Conservation (phyloP, 768 basidiomycete species). For the Phaeotremella fagi region DNA sequence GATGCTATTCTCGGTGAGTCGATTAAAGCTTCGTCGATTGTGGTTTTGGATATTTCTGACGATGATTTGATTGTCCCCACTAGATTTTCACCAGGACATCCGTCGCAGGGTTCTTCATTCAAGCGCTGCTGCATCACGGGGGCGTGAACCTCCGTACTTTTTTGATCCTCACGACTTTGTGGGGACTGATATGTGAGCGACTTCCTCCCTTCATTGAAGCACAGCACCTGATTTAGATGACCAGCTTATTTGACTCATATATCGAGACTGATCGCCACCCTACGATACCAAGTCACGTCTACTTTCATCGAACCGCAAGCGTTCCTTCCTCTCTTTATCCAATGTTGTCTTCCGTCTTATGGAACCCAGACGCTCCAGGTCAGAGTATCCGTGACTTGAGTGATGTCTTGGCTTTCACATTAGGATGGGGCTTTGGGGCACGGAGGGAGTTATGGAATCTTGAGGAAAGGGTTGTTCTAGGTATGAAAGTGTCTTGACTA, state of each 20-base stretch:
- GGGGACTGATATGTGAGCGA: too few species aligned
- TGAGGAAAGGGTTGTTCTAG: conserved; percentile 32
- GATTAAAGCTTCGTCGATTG: too few species aligned
- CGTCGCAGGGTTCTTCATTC: too few species aligned
- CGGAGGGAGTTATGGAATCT: conserved; percentile 25
- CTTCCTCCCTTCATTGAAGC: too few species aligned
- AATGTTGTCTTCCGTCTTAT: conserved; percentile 19
- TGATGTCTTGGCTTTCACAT: conserved; percentile 29
- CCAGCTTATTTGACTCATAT: conserved; percentile 12
- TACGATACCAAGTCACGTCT: conserved; percentile 13
- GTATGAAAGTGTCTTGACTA: conserved; percentile 1
- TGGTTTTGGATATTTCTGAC: too few species aligned
- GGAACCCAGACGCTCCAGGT: conserved; percentile 11
- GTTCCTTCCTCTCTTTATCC: conserved; percentile 12
- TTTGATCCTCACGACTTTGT: too few species aligned
- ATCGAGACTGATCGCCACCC: conserved; percentile 11
- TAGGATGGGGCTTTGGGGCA: conserved; percentile 17
- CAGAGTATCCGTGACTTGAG: conserved; percentile 17
- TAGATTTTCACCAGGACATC: neutral
- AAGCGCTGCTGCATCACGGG: too few species aligned
- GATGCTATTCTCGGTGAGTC: conserved; percentile 11
- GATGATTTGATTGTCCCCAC: too few species aligned
- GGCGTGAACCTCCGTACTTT: too few species aligned
- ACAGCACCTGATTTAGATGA: neutral
- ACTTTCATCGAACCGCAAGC: conserved; percentile 5